Base-by-base conservation (phyloP, 805 yeast genomes). In the Candida peoriensis region DNA sequence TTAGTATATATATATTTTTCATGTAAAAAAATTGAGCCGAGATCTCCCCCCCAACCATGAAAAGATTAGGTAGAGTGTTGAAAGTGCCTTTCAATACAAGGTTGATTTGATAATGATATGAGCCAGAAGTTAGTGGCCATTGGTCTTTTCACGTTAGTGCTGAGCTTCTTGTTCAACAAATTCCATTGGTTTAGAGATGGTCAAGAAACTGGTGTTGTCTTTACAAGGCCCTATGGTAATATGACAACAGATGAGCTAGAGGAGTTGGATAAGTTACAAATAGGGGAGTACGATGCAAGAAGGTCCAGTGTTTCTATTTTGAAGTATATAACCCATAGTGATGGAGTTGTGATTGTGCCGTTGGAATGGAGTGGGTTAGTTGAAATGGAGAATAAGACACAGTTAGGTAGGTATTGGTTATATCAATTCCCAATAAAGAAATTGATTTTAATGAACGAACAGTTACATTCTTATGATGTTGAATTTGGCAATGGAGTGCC, bases 361-460 rank as follows among this genome's bases (percentile, higher is more conserved):
- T 14, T 37, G 8, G 24, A 33, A 2, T 51, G 54, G 56, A 30
- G 26, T 6, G 41, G 43, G 8, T 24, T 46, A 12, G 25, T 46
- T 29, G 17, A 40, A 33, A 4, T 36, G 23, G 10, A 8, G 7
- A 44, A 42, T 20, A 51, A 45, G 41, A 44, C 56, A 4, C 37
- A 19, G 2, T 25, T 43, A n/a, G 56, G 56, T 1, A 30, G 25
- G 3, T 25, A 29, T 17, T 38, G 36, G 37, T 20, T 51, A 20
- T 11, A 34, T 3, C 24, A 30, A 6, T 40, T 32, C 20, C 26
- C 13, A 4, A 23, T 50, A 11, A 33, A 40, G 3, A 33, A 30
- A n/a, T 18, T 51, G 11, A 22, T 44, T 2, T 17, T 50, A 24
- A 42, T 52, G 51, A 47, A 31, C 15, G 34, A 47, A 7, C 15